Percentiles rank a stretch among this genome's conserved stretches.
Conservation (phyloP, 345 rosid genomes). For the Sonneratia alba region DNA sequence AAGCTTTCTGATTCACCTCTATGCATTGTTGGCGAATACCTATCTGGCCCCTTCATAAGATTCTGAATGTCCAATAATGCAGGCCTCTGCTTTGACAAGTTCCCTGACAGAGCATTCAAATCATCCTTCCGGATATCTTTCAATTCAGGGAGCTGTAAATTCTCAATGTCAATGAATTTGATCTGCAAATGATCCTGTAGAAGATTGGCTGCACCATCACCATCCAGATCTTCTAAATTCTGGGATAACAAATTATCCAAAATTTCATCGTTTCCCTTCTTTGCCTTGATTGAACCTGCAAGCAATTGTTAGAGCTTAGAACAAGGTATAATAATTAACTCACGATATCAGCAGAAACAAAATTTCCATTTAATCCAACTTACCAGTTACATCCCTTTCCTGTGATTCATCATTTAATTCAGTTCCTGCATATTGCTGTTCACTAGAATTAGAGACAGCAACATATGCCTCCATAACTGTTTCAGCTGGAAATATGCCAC, state of each 20-base stretch:
- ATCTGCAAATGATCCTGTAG: slow-evolving; percentile 53
- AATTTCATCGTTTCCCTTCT: slow-evolving; percentile 31
- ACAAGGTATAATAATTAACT: not conserved
- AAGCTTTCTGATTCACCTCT: slow-evolving; percentile 21
- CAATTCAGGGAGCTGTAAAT: slow-evolving; percentile 48
- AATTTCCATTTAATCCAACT: slow-evolving; percentile 20
- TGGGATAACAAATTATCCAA: slow-evolving; percentile 45
- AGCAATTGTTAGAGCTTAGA: not conserved
- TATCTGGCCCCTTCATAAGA: slow-evolving; percentile 25
- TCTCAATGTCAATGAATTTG: slow-evolving; percentile 36
- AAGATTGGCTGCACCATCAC: slow-evolving; percentile 43
- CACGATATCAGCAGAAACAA: not conserved
- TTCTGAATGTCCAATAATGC: slow-evolving; percentile 44
- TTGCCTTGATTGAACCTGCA: slow-evolving; percentile 16
- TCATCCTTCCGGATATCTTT: slow-evolving; percentile 35
- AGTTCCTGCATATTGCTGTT: slow-evolving; percentile 21
- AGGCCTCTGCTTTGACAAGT: slow-evolving; percentile 33
- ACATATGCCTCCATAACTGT: slow-evolving; percentile 23
- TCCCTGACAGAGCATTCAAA: slow-evolving; percentile 34
- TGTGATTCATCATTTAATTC: slow-evolving; percentile 20
- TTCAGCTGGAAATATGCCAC: slow-evolving; percentile 25
- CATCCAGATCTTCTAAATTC: slow-evolving; percentile 44
- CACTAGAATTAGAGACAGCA: slow-evolving; percentile 14
- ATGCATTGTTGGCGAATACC: slow-evolving; percentile 23
- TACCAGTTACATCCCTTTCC: slow-evolving; percentile 34